Evolutionary conservation across 257 asterid genomes (phyloP), one percentile per base, ranked within the genome.

Genomic region (Solanum chmielewskii): DNA sequence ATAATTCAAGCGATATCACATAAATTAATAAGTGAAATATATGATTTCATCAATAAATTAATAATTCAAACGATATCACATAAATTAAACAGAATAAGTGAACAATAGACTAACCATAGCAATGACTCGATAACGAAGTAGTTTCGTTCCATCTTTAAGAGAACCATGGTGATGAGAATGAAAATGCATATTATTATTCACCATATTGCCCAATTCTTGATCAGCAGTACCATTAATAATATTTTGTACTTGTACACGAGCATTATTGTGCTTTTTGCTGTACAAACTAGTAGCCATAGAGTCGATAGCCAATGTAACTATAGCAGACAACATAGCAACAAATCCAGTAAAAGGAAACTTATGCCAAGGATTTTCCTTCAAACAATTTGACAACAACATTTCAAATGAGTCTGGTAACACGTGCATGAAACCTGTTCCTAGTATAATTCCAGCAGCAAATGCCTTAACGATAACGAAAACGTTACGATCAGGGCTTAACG

Each of bases 381-480:
- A 52, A 41, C 96, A 94, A 2, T 56, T 60, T 0, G 98, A 94
- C 6, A 88, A 86, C 52, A 94, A 42, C 94, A 91, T 92, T 69
- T 92, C 95, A 87, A 92, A 93, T 1, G 98, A 93, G 18, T 93
- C 95, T 1, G 98, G 98, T 49, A 93, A 69, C 0, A 94, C 95
- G 87, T 93, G 96, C 95, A 91, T 94, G 87, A 93, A 94, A 3
- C 95, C 97, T 1, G 95, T 94, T 37, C 91, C 97, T 0, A 94
- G 86, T 2, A 94, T 94, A 7, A 93, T 92, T 3, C 96, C 96
- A 4, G 95, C 83, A 3, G 96, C 96, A 39, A 94, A 93, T 2
- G 91, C 88, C 83, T 93, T 94, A 0, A 94, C 94, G 2, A 94
- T 69, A 13, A 90, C 91, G 75, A 94, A 93, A 9, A 92, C 80